phyloP scores from a whole-genome alignment of 805 yeast genomes.

The Ogataea wickerhamii region DNA sequence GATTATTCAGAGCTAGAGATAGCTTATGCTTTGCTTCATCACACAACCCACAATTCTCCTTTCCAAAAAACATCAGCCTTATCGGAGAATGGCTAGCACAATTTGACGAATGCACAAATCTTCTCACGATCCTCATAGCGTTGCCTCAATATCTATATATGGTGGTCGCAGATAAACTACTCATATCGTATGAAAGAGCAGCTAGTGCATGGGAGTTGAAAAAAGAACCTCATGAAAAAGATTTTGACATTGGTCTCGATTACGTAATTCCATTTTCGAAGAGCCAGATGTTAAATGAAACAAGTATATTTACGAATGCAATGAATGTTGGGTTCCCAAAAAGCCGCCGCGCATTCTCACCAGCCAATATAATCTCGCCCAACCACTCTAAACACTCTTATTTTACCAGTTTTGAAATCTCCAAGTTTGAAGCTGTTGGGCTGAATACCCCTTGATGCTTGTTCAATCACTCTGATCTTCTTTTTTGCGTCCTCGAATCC shows the following conservation, averaged over 20 bases:
- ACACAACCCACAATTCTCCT: constrained; percentile 66
- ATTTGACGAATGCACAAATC: constrained; percentile 8
- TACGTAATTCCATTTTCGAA: too few species aligned
- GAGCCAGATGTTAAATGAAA: too few species aligned
- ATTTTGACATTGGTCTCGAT: too few species aligned
- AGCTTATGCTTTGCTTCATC: constrained; percentile 57
- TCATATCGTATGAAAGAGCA: too few species aligned
- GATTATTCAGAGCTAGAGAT: constrained; percentile 36
- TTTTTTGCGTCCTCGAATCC: constrained; percentile 73
- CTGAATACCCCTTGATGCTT: constrained; percentile 48
- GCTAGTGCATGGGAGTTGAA: too few species aligned
- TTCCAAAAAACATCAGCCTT: constrained; percentile 58
- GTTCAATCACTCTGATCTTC: constrained; percentile 66
- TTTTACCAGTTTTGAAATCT: constrained; percentile 74
- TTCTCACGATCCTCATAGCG: too few species aligned
- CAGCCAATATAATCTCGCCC: constrained; percentile 73
- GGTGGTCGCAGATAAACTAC: too few species aligned
- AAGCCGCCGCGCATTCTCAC: too few species aligned
- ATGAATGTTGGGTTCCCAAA: too few species aligned
- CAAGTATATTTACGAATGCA: too few species aligned
- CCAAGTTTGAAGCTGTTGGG: constrained; percentile 61
- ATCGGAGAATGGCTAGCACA: constrained; percentile 9
- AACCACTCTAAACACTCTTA: constrained; percentile 76
- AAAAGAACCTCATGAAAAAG: too few species aligned
- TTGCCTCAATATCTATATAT: too few species aligned